Percentiles rank a stretch among this genome's conserved stretches.
Conservation (phyloP, 73 alveolate species). For the Paramecium tetraurelia region DNA sequence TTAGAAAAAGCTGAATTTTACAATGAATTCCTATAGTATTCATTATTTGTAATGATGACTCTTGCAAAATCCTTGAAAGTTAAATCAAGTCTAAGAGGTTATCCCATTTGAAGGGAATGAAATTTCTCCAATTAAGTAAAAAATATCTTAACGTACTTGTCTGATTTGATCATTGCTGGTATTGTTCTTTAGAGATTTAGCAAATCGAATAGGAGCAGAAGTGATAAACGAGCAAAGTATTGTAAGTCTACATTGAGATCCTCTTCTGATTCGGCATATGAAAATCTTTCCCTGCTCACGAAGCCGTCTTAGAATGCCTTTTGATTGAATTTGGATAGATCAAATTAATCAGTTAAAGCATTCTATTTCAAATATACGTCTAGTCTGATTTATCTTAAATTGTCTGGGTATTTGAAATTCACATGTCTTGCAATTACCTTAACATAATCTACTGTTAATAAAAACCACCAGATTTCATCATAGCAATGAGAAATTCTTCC, state of each 20-base stretch:
- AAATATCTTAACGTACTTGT: not conserved
- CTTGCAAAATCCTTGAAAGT: not conserved
- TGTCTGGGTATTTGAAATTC: not conserved
- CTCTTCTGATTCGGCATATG: not conserved
- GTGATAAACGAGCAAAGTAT: not conserved
- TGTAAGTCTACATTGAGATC: not conserved
- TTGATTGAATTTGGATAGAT: not conserved
- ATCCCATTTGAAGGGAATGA: not conserved
- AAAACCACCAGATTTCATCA: conserved; percentile 14
- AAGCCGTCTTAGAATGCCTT: not conserved
- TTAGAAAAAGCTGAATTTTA: not conserved
- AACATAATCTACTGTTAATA: not conserved
- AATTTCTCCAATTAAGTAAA: not conserved
- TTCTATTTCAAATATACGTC: not conserved
- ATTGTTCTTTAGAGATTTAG: not conserved
- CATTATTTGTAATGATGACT: not conserved
- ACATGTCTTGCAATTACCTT: not conserved
- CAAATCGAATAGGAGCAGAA: not conserved
- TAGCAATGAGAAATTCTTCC: not conserved
- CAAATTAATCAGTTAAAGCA: not conserved
- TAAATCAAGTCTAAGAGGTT: not conserved
- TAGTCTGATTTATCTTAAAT: not conserved
- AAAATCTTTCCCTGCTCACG: not conserved
- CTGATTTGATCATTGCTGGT: conserved; percentile 12
- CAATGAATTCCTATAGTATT: not conserved